These are phyloP conservation scores for Mentha longifolia DNA, from an alignment of 257 asterid species.

Conservation along the genomic window DNA sequence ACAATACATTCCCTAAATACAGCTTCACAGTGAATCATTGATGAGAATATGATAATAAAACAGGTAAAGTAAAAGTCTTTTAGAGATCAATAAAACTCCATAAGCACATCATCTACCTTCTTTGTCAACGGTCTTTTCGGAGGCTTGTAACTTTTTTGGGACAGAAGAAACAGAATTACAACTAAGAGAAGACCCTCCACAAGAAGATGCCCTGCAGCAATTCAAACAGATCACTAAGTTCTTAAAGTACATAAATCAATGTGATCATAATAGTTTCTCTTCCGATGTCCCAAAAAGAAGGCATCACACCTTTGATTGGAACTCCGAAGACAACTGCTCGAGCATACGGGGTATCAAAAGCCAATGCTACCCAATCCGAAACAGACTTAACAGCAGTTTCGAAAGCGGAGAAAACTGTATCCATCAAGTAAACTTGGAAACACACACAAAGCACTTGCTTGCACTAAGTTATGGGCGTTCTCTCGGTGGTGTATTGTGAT, in stretches of 20 bases:
- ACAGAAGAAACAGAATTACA: slow-evolving; percentile 78
- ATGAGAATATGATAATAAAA: slow-evolving; percentile 1
- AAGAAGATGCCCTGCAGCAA: slow-evolving; percentile 82
- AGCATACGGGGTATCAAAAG: slow-evolving; percentile 72
- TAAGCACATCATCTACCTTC: slow-evolving; percentile 55
- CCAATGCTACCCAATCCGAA: slow-evolving; percentile 70
- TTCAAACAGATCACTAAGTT: slow-evolving; percentile 20
- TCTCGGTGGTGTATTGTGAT: slow-evolving; percentile 15
- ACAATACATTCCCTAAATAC: background rate
- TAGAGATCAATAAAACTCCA: slow-evolving; percentile 8
- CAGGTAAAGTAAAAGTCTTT: slow-evolving; percentile 14
- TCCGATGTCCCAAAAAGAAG: slow-evolving; percentile 10
- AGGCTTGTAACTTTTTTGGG: slow-evolving; percentile 93
- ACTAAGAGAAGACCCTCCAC: slow-evolving; percentile 91
- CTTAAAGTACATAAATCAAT: background rate
- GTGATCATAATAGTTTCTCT: background rate
- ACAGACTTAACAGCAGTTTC: slow-evolving; percentile 57
- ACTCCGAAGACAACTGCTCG: slow-evolving; percentile 92
- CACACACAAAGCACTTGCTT: slow-evolving; percentile 16
- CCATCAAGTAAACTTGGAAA: slow-evolving; percentile 45
- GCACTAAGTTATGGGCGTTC: slow-evolving; percentile 26
- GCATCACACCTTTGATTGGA: slow-evolving; percentile 72
- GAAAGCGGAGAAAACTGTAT: slow-evolving; percentile 43
- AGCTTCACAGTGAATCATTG: background rate
- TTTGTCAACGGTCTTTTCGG: slow-evolving; percentile 93